phyloP scores from a whole-genome alignment of 805 yeast species.

The Komagataella ulmi region DNA sequence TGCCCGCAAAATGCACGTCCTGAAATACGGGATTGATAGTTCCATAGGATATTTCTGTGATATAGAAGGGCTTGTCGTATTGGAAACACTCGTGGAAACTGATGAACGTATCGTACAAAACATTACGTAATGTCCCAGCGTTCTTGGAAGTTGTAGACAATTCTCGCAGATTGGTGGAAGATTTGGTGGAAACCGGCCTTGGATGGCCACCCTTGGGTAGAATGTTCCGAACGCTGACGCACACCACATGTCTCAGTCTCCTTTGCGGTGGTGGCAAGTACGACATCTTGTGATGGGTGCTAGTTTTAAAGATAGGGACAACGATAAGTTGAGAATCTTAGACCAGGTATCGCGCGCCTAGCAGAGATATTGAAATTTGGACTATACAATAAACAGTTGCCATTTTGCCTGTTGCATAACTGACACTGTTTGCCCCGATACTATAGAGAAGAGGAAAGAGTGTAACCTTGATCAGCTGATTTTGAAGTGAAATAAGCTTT shows the following conservation, averaged over 20 bases:
- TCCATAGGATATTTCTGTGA: conserved; percentile 18
- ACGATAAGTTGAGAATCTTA: neutral
- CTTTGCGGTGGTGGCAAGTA: neutral
- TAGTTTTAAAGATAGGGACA: neutral
- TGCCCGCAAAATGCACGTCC: conserved; percentile 11
- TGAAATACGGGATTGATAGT: conserved; percentile 17
- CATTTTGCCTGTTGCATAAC: neutral
- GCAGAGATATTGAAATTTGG: neutral
- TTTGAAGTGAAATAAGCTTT: neutral
- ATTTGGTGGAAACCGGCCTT: conserved; percentile 13
- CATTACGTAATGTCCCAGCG: neutral
- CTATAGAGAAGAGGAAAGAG: neutral
- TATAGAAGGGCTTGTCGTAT: conserved; percentile 15
- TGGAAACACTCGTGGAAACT: conserved; percentile 17
- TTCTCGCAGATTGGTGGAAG: conserved; percentile 14
- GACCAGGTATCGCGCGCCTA: neutral
- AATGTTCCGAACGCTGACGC: neutral
- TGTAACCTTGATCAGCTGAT: neutral
- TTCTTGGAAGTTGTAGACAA: conserved; percentile 3
- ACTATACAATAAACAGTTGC: neutral
- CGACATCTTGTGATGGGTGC: neutral
- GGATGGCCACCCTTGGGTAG: conserved; percentile 7
- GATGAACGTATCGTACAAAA: conserved; percentile 19
- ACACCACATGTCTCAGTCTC: neutral
- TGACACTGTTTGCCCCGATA: neutral